Evolutionary conservation across 371 early-diverging fungal species (phyloP).

Genomic region (Lichtheimia ornata): DNA sequence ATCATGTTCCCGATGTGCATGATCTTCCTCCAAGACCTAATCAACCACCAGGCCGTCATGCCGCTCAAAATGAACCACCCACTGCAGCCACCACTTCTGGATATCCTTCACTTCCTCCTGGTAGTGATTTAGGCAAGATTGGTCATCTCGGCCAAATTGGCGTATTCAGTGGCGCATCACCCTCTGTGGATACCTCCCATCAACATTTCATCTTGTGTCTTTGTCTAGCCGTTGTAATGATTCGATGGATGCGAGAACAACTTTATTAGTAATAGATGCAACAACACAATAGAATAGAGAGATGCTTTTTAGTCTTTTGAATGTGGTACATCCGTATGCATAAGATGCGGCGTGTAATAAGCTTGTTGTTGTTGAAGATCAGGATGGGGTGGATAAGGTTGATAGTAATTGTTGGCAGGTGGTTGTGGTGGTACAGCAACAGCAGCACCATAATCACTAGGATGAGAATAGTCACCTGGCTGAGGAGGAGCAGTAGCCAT

Average conservation of each 20-base stretch:
- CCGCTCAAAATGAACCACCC: constrained; percentile 10
- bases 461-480: constrained; percentile 4
- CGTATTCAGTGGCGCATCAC: constrained; percentile 12
- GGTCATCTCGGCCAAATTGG: constrained; percentile 19
- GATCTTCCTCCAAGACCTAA: not conserved
- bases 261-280: constrained; percentile 1
- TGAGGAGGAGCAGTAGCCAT: constrained; percentile 2
- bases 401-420: constrained; percentile 5
- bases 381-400: constrained; percentile 7
- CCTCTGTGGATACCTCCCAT: not conserved
- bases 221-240: not conserved
- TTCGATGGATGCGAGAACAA: not conserved
- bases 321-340: constrained; percentile 18
- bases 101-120: constrained; percentile 11
- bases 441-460: too few relatives aligned
- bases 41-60: not conserved
- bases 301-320: constrained; percentile 11
- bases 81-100: constrained; percentile 1
- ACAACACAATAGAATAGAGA: not conserved
- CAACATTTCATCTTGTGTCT: constrained; percentile 5
- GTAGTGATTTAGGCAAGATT: constrained; percentile 14
- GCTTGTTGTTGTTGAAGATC: not conserved
- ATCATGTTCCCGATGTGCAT: not conserved
- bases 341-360: constrained; percentile 16
- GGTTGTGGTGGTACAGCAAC: too few relatives aligned